Base-by-base conservation (phyloP, 257 asterid species). In the Pogostemon cablin region DNA sequence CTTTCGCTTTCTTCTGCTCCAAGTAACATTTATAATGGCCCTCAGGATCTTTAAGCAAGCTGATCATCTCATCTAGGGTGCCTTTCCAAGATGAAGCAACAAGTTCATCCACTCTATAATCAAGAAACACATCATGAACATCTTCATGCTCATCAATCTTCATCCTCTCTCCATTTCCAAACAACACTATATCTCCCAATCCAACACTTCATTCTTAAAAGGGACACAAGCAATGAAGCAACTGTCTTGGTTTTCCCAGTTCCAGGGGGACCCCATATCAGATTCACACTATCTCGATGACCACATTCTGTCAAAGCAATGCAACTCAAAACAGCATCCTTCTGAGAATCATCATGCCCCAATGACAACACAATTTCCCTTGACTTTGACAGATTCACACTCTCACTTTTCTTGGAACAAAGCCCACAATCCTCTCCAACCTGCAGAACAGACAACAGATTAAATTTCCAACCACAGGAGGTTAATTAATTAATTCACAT, bases 211-310 rank as follows among this genome's bases (percentile, higher is more conserved):
- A 70, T 63, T 47, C 65, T 56, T 3, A 80, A 66, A 54, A 88
- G 80, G 10, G 70, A 40, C 37, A 64, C 65, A 38, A 80, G 55
- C 25, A 88, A 61, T 1, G 87, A 64, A 48, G 85, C 79, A 15
- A 80, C 57, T 2, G 93, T 88, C 55, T 69, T 88, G 3, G 93
- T 88, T 72, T 88, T 88, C 41, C 96, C 96, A 4, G 93, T 88
- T 72, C 96, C 96, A 6, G 96, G 96, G 4, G 96, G 96, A 53
- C 96, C 96, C 92, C 96, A 84, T 37, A 85, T 81, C 65, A 88
- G 84, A 69, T 78, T 81, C 46, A 79, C 74, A 4, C 72, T 61
- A n/a, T 81, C 77, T 50, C 41, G 54, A 55, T 88, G 96, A 34
- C n/a, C 20, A 37, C 93, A 88, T 59, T 83, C 76, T 54, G 74